Conservation (phyloP, 2,329 filamentous ascomycete genomes). For the Aspergillus spinulosporus region DNA sequence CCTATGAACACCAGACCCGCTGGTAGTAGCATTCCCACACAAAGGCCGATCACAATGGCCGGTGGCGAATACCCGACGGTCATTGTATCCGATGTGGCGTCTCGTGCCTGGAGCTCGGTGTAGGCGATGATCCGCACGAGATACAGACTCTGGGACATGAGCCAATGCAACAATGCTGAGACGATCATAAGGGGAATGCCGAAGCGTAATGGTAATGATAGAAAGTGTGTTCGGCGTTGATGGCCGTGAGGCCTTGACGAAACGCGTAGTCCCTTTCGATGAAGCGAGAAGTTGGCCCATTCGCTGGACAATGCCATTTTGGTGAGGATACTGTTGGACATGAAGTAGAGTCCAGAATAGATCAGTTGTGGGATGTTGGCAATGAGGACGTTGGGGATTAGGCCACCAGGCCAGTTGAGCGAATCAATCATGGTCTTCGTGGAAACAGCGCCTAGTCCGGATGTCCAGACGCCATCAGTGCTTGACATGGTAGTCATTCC, state of each 20-base stretch:
- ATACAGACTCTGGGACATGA: conserved; percentile 50
- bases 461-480: conserved; percentile 1
- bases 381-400: conserved; percentile 16
- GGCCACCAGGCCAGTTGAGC: neutral
- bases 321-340: conserved; percentile 41
- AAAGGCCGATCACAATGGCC: neutral
- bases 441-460: neutral
- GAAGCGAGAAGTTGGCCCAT: conserved; percentile 43
- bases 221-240: conserved; percentile 48
- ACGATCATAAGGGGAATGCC: conserved; percentile 39
- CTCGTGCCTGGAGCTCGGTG: no score
- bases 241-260: conserved; percentile 39
- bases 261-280: conserved; percentile 45
- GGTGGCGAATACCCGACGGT: neutral
- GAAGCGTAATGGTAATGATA: conserved; percentile 47
- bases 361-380: conserved; percentile 37
- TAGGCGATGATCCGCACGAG: conserved; percentile 12
- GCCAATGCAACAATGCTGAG: conserved; percentile 46
- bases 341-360: conserved; percentile 34
- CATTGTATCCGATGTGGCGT: neutral
- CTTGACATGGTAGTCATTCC: neutral
- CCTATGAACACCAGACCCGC: neutral
- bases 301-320: conserved; percentile 50
- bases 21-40: neutral
- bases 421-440: neutral